Conservation (phyloP, 2,329 filamentous ascomycete genomes). For the Blastomyces parvus region DNA sequence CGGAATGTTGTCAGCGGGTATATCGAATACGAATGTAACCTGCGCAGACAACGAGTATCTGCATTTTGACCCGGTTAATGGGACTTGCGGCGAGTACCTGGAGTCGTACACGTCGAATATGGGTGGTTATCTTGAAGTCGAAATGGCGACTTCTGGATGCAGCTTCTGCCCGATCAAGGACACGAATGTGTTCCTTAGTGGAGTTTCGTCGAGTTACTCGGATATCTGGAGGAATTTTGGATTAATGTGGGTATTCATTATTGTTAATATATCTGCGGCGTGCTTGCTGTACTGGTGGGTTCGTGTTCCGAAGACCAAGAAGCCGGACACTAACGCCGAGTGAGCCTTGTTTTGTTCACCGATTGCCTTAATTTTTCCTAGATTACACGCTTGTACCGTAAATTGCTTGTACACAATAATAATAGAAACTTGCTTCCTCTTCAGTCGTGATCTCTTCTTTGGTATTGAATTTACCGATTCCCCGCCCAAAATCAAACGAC, state of each 20-base stretch:
- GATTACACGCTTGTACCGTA: too few relatives aligned
- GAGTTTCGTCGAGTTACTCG: constrained; percentile 37
- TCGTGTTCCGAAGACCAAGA: constrained; percentile 34
- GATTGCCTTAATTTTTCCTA: too few relatives aligned
- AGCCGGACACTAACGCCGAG: neutral
- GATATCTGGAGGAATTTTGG: constrained; percentile 57
- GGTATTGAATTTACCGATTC: too few relatives aligned
- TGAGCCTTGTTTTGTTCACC: too few relatives aligned
- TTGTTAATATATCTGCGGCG: constrained; percentile 55
- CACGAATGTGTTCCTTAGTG: constrained; percentile 41
- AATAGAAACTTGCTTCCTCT: too few relatives aligned
- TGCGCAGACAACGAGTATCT: constrained; percentile 30
- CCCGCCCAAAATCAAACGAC: too few relatives aligned
- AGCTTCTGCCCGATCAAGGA: constrained; percentile 40
- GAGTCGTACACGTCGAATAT: constrained; percentile 27
- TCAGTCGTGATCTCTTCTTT: too few relatives aligned
- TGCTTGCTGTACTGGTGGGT: constrained; percentile 51
- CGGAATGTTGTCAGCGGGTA: constrained; percentile 28
- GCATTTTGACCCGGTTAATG: constrained; percentile 41
- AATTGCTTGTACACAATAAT: too few relatives aligned
- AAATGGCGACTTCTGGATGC: constrained; percentile 37
- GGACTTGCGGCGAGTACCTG: constrained; percentile 51
- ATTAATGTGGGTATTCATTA: constrained; percentile 56
- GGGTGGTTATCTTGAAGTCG: constrained; percentile 26
- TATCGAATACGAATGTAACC: constrained; percentile 21